phyloP scores from a whole-genome alignment of 2,329 filamentous ascomycete species.

The Alternaria gaisen region DNA sequence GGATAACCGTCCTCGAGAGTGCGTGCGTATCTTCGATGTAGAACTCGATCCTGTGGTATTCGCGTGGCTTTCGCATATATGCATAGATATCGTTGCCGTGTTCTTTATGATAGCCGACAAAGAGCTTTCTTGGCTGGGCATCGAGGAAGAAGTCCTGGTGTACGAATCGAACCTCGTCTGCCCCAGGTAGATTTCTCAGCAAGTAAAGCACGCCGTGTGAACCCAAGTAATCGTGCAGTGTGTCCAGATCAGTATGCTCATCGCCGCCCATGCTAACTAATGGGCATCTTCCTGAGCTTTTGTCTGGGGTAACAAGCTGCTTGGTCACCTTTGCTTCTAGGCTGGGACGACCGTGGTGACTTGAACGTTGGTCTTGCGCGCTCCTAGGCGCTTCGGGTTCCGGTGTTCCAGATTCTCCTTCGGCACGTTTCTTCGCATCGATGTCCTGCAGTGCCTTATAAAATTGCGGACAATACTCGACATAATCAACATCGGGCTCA shows the following conservation, averaged over 20 bases:
- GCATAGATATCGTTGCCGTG: slow-evolving; percentile 16
- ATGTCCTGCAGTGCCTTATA: neutral
- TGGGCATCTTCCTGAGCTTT: neutral
- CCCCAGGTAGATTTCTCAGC: slow-evolving; percentile 11
- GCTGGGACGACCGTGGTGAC: neutral
- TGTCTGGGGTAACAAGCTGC: neutral
- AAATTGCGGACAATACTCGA: neutral
- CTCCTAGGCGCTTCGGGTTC: neutral
- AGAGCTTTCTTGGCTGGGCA: slow-evolving; percentile 15
- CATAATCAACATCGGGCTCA: neutral
- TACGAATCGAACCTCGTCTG: slow-evolving; percentile 7
- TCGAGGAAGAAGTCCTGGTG: slow-evolving; percentile 7
- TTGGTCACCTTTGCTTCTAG: neutral
- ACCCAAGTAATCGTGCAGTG: slow-evolving; percentile 7
- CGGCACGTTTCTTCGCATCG: neutral
- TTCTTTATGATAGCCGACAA: slow-evolving; percentile 8
- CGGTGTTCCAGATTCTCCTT: neutral
- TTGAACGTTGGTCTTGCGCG: slow-evolving; percentile 4
- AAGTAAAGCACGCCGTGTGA: slow-evolving; percentile 6
- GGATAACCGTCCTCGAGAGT: neutral
- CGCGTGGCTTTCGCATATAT: slow-evolving; percentile 5
- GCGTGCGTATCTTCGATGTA: neutral
- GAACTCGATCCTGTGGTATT: slow-evolving; percentile 10
- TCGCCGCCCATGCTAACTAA: slow-evolving; percentile 1
- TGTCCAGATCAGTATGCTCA: slow-evolving; percentile 5